A percentile compares a stretch with the other conserved stretches of the same genome.
Evolutionary conservation across 1,139 yeast genomes (phyloP).

Genomic region (Blastobotrys illinoisensis): DNA sequence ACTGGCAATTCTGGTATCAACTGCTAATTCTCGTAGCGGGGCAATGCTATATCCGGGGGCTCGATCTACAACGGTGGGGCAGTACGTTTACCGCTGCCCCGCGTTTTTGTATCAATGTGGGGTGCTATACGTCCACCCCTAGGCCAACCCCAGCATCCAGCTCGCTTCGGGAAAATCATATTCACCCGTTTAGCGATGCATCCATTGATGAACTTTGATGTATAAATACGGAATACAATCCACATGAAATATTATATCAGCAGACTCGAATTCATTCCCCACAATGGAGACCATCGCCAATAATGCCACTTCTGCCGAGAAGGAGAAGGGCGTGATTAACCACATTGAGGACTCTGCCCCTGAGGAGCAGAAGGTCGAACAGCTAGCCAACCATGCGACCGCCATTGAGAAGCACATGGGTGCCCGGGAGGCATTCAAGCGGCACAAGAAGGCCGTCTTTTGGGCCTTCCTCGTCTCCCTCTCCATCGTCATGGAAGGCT

Average conservation of each 20-base stretch:
- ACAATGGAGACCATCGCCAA: background rate
- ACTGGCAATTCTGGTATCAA: too few relatives aligned
- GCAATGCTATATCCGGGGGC: too few relatives aligned
- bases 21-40: too few relatives aligned
- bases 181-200: background rate
- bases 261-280: background rate
- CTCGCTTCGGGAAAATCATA: background rate
- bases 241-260: background rate
- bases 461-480: conserved; percentile 24
- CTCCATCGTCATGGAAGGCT: conserved; percentile 45
- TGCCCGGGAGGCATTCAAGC: background rate
- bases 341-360: background rate
- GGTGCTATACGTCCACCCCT: background rate
- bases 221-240: background rate
- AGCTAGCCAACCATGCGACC: background rate
- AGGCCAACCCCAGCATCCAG: too few relatives aligned
- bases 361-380: background rate
- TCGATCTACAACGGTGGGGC: too few relatives aligned
- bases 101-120: background rate
- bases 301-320: background rate
- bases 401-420: background rate
- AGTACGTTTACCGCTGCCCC: too few relatives aligned
- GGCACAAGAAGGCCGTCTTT: background rate
- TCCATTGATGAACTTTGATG: background rate
- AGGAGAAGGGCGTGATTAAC: background rate